phyloP scores from a whole-genome alignment of 345 rosid genomes.

The Lagerstroemia speciosa region DNA sequence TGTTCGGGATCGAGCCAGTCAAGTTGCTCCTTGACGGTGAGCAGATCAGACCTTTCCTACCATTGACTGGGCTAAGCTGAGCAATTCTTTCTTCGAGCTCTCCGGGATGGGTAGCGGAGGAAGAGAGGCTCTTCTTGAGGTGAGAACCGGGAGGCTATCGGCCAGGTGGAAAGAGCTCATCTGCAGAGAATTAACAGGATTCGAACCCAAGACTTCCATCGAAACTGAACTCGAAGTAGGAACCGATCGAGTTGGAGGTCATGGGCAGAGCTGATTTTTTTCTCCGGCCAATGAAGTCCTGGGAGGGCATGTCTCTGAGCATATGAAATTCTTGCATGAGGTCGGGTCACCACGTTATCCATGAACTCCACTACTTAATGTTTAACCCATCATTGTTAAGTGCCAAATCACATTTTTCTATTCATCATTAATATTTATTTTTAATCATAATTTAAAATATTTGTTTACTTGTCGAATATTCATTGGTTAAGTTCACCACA shows the following conservation, averaged over 20 bases:
- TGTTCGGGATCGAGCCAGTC: constrained; percentile 8
- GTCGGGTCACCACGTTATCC: too few relatives aligned
- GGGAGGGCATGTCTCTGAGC: background rate
- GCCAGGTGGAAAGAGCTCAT: constrained; percentile 7
- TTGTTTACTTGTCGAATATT: too few relatives aligned
- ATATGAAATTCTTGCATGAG: too few relatives aligned
- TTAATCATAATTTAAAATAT: too few relatives aligned
- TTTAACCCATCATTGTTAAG: too few relatives aligned
- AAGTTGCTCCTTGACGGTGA: constrained; percentile 14
- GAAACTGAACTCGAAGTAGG: background rate
- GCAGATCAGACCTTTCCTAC: constrained; percentile 10
- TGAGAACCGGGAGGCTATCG: background rate
- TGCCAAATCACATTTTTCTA: too few relatives aligned
- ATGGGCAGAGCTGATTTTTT: background rate
- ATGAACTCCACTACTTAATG: too few relatives aligned
- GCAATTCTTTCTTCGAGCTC: background rate
- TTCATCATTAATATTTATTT: too few relatives aligned
- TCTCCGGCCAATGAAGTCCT: background rate
- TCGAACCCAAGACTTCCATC: background rate
- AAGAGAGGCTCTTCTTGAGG: background rate
- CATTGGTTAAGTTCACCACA: too few relatives aligned
- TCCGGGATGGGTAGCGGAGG: constrained; percentile 2
- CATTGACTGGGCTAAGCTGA: constrained; percentile 3
- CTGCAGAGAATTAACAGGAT: constrained; percentile 2
- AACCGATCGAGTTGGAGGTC: background rate